Evolutionary conservation across 139 green algal species (phyloP), one percentile per base, ranked within the genome.

Genomic region (Zygnema circumcarinatum): DNA sequence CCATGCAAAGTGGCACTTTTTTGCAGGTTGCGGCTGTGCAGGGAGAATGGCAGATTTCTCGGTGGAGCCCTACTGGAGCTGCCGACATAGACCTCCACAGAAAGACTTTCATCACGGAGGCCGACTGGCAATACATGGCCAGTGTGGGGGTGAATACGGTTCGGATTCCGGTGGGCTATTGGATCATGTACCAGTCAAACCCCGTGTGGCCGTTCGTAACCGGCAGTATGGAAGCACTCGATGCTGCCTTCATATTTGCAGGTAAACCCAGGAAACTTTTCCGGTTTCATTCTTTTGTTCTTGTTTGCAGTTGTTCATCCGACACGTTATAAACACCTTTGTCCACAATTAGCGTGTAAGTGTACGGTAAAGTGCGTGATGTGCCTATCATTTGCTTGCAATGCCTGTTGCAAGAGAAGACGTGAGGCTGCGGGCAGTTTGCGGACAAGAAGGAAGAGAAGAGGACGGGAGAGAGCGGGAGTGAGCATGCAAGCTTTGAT

Each of bases 151-250:
- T 89, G 1, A 89, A 89, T 62, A 67, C 84, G 25, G 84, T 87
- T 54, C 84, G 84, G 40, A 89, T 89, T 53, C 84, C 84, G 16
- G 73, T 89, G 2, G 84, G 36, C 32, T 89, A 89, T 54, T 89
- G 84, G 84, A 89, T 87, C 0, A 52, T 38, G 16, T 16, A 78
- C 32, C 32, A 52, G 38, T 33, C 52, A 22, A 40, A 76, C 25
- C 79, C 79, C 47, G 81, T 76, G 32, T 52, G 36, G 38, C 81
- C 81, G 31, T 87, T 83, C 32, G 16, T 80, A 1, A 11, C 56
- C 0, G 81, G 81, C 3, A 33, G 38, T 2, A 40, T 69, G 1
- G 81, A 41, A 42, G 21, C 47, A 11, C 81, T 87, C 53, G 81
- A 87, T 31, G n/a, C 20, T 38, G 81, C 81, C 1, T 87, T 87